Percentiles rank a stretch among this genome's conserved stretches.
These are phyloP conservation scores for Letharia lupina DNA, from an alignment of 495 filamentous ascomycete species.

Conservation along the genomic window DNA sequence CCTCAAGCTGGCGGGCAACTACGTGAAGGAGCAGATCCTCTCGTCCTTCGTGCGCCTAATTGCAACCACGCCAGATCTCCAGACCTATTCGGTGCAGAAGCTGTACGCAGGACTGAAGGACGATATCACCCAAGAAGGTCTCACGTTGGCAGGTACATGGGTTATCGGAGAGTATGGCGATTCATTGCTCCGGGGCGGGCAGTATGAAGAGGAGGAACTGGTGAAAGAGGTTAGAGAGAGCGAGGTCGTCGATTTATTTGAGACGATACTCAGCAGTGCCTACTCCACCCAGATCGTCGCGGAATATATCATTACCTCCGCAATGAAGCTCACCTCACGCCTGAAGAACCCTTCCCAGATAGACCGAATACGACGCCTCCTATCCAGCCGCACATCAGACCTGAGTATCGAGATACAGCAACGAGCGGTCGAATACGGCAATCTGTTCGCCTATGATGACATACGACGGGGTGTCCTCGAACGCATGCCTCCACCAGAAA, in stretches of 20 bases:
- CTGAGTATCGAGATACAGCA: slow-evolving; percentile 94
- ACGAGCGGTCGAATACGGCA: slow-evolving; percentile 86
- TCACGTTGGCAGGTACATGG: slow-evolving; percentile 93
- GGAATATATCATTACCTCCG: slow-evolving; percentile 90
- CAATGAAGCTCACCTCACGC: slow-evolving; percentile 91
- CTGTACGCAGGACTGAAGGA: slow-evolving; percentile 83
- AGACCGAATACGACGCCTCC: slow-evolving; percentile 70
- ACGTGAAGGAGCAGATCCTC: slow-evolving; percentile 94
- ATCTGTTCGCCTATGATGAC: slow-evolving; percentile 82
- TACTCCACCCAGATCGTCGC: slow-evolving; percentile 82
- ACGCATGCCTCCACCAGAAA: slow-evolving; percentile 95
- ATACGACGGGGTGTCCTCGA: slow-evolving; percentile 86
- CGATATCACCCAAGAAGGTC: slow-evolving; percentile 92
- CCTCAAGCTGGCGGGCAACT: slow-evolving; percentile 86
- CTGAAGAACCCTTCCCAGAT: slow-evolving; percentile 74
- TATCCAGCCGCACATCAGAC: slow-evolving; percentile 66
- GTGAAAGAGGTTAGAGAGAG: slow-evolving; percentile 83
- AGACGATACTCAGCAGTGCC: slow-evolving; percentile 83
- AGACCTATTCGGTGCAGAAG: slow-evolving; percentile 95
- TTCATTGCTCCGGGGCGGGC: slow-evolving; percentile 72
- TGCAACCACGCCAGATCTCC: slow-evolving; percentile 86
- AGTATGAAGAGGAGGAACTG: slow-evolving; percentile 92
- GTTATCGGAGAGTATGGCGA: slow-evolving; percentile 97
- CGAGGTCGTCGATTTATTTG: slow-evolving; percentile 85
- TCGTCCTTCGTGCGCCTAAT: slow-evolving; percentile 95